These are phyloP conservation scores for Ceratocystis colombiana DNA, from an alignment of 2,329 filamentous ascomycete genomes.

Conservation along the genomic window DNA sequence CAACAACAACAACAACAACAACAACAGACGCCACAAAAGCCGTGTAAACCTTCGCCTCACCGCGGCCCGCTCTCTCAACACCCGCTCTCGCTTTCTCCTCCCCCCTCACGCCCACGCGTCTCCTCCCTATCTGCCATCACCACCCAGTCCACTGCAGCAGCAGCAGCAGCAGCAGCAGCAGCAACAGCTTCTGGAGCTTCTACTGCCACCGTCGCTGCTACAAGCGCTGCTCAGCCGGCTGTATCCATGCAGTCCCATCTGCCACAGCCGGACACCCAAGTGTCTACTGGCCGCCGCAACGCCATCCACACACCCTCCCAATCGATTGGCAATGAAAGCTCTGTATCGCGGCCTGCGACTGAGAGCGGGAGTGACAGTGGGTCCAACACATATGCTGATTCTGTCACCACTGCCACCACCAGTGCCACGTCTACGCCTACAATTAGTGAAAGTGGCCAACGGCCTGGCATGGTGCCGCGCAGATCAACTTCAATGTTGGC, in stretches of 20 bases:
- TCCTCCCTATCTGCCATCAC: constrained; percentile 18
- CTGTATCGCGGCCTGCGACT: constrained; percentile 9
- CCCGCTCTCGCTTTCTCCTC: constrained; percentile 5
- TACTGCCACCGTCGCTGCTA: not conserved
- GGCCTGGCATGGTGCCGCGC: constrained; percentile 21
- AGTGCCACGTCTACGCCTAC: not conserved
- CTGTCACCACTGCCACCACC: constrained; percentile 19
- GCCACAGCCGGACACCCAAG: constrained; percentile 18
- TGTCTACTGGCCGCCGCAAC: constrained; percentile 17
- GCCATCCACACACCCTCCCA: constrained; percentile 19
- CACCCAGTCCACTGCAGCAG: constrained; percentile 3
- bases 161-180: constrained; percentile 14
- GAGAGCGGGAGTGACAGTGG: constrained; percentile 22
- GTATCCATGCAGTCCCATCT: constrained; percentile 7
- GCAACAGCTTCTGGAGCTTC: not conserved
- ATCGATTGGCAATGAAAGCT: constrained; percentile 17
- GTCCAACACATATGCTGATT: constrained; percentile 20
- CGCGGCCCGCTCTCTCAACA: constrained; percentile 15
- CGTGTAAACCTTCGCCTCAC: not conserved
- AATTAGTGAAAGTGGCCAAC: constrained; percentile 7
- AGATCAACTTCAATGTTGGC: constrained; percentile 23
- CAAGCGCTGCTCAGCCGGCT: not conserved
- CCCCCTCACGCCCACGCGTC: constrained; percentile 12
- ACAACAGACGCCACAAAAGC: constrained; percentile 7
- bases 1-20: constrained; percentile 8